Evolutionary conservation across 169 alveolate species (phyloP), one percentile per base, ranked within the genome.

Genomic region (Plasmodium fragile): DNA sequence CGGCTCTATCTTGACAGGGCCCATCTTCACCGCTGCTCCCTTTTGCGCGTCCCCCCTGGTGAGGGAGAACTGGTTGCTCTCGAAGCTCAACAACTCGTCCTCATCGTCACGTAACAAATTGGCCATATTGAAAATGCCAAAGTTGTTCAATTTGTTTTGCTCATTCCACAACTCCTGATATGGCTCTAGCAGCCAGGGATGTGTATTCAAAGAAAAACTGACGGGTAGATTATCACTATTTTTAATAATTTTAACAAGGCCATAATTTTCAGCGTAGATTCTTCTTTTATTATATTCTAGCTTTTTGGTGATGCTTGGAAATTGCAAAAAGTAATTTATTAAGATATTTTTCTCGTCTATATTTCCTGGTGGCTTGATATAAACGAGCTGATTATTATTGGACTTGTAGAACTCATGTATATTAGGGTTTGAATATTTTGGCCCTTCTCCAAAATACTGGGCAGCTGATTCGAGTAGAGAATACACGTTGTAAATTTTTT

Each of bases 381-480:
- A 91, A 34, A 91, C 94, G 16, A 91, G 73, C n/a, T 91, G 85
- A 49, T 91, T 91, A 91, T n/a, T 91, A 30, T 81, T 80, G 16
- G 91, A 52, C 75, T 91, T 91, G 34, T 81, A 36, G 75, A 91
- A 91, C 70, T 91, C 92, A 70, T 91, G 78, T 11, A 91, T 70
- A 69, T 91, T 79, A 8, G 94, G 94, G 82, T 91, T 79, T 10
- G 92, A 91, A 80, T 91, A 91, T 81, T 91, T 91, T 43, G 94
- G 94, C 1, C 94, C 94, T 91, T 91, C 94, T 30, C 94, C 94
- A 91, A 70, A 91, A 81, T 41, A 91, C 18, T 81, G 92, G 13
- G 80, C 94, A 36, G 94, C 94, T 32, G 94, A 79, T 91, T 91
- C 94, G 30, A 91, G 59, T 70, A 81, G 55, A 4, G 91, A 81